Percentiles rank a stretch among this genome's conserved stretches.
phyloP scores from a whole-genome alignment of 208 protist species.

The Crithidia fasciculata region DNA sequence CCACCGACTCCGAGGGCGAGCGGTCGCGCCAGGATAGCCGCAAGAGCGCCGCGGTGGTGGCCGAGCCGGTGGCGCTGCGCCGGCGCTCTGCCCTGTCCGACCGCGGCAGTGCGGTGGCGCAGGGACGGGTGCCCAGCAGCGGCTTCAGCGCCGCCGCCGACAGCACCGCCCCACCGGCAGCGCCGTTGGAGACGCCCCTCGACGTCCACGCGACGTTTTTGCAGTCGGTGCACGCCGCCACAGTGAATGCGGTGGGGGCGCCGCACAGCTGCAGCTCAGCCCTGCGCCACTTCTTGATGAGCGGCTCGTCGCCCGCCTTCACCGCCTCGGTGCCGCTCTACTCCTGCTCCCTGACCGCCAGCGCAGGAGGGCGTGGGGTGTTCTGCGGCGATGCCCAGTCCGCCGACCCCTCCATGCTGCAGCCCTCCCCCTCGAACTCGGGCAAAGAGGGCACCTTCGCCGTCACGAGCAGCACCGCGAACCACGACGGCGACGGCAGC shows the following conservation, averaged over 20 bases:
- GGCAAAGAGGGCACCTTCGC: no score
- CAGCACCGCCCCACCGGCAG: conserved; percentile 1
- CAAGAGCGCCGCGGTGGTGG: neutral
- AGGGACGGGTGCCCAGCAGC: neutral
- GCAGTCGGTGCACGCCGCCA: conserved; percentile 17
- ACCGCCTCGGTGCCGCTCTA: conserved; percentile 2
- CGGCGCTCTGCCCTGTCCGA: neutral
- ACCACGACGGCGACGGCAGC: no score
- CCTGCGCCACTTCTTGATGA: conserved; percentile 5
- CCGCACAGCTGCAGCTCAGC: conserved; percentile 5
- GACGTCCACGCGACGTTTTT: conserved; percentile 14
- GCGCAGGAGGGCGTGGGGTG: neutral
- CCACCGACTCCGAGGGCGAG: neutral
- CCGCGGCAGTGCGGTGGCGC: neutral
- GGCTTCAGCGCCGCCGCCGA: conserved; percentile 12
- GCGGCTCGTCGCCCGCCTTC: neutral
- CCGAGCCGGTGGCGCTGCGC: neutral
- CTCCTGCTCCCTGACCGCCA: conserved; percentile 8
- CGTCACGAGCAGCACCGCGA: no score
- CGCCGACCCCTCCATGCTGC: neutral
- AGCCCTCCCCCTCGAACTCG: neutral
- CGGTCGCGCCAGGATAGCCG: neutral
- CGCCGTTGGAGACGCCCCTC: neutral
- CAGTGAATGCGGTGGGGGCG: conserved; percentile 1
- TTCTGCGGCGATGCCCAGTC: neutral